phyloP scores from a whole-genome alignment of 768 basidiomycete genomes.

The Auricularia heimuer region DNA sequence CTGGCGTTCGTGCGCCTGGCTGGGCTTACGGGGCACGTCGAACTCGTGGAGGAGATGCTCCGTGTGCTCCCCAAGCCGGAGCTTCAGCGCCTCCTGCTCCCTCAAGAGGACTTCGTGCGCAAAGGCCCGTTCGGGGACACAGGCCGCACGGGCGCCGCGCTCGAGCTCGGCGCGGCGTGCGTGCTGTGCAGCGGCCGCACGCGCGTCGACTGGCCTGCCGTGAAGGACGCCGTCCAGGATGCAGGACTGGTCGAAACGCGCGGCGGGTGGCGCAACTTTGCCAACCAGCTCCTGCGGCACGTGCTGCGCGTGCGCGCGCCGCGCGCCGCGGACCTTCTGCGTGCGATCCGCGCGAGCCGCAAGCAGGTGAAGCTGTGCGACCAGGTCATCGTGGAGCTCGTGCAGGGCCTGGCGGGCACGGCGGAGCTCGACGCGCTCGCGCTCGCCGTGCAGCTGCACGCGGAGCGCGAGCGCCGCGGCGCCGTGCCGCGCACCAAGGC shows the following conservation, averaged over 20 bases:
- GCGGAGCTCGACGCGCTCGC: background rate
- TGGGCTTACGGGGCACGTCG: slow-evolving; percentile 26
- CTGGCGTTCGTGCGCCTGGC: slow-evolving; percentile 39
- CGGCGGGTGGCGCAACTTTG: background rate
- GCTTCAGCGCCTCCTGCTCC: background rate
- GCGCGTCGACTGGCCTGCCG: background rate
- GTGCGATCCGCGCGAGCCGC: background rate
- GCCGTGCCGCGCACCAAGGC: background rate
- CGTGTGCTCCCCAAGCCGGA: background rate
- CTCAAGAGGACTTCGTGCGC: background rate
- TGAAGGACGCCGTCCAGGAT: background rate
- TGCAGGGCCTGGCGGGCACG: background rate
- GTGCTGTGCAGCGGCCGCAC: background rate
- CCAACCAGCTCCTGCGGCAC: background rate
- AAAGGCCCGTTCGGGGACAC: background rate
- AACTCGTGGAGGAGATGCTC: slow-evolving; percentile 24
- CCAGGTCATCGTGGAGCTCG: background rate
- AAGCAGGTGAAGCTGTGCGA: background rate
- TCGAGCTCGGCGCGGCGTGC: background rate
- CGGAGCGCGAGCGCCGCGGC: background rate
- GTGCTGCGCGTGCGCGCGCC: background rate
- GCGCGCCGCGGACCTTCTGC: background rate
- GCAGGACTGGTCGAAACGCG: background rate
- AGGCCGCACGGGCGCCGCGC: background rate
- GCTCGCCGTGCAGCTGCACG: background rate